A percentile compares a stretch with the other conserved stretches of the same genome.
Evolutionary conservation across 192 early-diverging fungal genomes (phyloP).

Genomic region (Ramicandelaber brevisporus): DNA sequence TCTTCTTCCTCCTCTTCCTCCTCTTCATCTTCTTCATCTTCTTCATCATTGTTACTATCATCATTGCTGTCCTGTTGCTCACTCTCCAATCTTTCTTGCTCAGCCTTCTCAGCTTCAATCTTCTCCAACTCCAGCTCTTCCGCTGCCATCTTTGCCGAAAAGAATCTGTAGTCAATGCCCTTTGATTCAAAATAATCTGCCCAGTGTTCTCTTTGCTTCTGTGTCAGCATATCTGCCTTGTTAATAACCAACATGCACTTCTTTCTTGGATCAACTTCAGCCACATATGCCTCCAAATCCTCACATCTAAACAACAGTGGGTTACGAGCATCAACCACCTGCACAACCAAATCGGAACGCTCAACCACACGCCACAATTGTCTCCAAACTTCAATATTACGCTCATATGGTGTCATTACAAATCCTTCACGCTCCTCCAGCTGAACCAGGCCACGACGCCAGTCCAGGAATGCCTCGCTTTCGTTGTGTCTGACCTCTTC

Average conservation of each 20-base stretch:
- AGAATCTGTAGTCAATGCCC: constrained; percentile 73
- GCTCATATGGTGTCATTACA: constrained; percentile 90
- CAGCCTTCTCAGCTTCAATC: constrained; percentile 22
- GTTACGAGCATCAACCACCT: constrained; percentile 97
- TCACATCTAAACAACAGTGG: constrained; percentile 71
- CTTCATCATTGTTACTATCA: constrained; percentile 11
- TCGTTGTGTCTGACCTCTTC: constrained; percentile 57
- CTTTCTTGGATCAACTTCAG: constrained; percentile 68
- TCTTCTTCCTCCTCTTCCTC: constrained; percentile 10
- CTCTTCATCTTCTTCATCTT: constrained; percentile 12
- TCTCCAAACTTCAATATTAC: constrained; percentile 96
- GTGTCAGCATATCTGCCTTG: constrained; percentile 93
- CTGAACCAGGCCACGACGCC: constrained; percentile 65
- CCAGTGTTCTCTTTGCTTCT: constrained; percentile 64
- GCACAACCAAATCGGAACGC: constrained; percentile 80
- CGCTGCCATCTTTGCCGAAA: constrained; percentile 72
- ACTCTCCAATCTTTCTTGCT: constrained; percentile 11
- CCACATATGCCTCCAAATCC: constrained; percentile 79
- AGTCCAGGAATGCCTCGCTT: constrained; percentile 68
- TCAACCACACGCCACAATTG: constrained; percentile 99
- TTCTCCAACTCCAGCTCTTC: constrained; percentile 49
- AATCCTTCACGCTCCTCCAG: constrained; percentile 84
- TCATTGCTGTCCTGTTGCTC: constrained; percentile 7
- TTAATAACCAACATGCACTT: constrained; percentile 80
- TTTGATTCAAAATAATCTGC: constrained; percentile 68